phyloP scores from a whole-genome alignment of 768 basidiomycete genomes.

The Hypholoma sublateritium region DNA sequence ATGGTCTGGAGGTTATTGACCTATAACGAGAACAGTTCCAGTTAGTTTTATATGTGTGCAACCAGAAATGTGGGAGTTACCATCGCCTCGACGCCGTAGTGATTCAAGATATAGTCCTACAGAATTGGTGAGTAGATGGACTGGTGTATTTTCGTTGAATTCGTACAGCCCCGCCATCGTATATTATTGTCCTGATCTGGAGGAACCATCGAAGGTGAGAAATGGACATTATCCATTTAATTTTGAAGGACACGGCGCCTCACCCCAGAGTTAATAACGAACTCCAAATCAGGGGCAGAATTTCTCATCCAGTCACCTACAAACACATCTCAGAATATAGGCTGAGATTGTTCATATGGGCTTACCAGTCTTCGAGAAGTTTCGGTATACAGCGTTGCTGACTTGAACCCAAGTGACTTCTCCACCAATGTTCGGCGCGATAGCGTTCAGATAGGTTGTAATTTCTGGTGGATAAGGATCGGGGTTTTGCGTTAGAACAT shows the following conservation, averaged over 20 bases:
- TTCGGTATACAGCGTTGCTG: conserved; percentile 38
- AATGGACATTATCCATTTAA: neutral
- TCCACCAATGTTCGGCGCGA: conserved; percentile 38
- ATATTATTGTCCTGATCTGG: conserved; percentile 46
- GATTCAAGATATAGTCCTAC: conserved; percentile 56
- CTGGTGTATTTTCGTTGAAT: neutral
- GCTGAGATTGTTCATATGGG: neutral
- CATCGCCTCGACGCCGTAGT: conserved; percentile 57
- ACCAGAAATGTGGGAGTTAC: conserved; percentile 20
- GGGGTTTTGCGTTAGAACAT: conserved; percentile 39
- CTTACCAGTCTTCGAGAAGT: conserved; percentile 46
- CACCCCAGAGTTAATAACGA: conserved; percentile 56
- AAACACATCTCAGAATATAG: neutral
- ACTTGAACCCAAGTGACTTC: conserved; percentile 40
- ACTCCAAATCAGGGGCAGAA: conserved; percentile 47
- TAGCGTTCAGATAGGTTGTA: conserved; percentile 25
- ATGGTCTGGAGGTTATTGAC: conserved; percentile 42
- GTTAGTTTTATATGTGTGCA: neutral
- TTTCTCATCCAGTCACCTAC: conserved; percentile 60
- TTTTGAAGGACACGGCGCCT: neutral
- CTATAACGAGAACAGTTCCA: neutral
- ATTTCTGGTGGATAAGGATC: conserved; percentile 50
- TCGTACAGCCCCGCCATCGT: conserved; percentile 58
- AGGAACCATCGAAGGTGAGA: neutral
- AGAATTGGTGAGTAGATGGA: neutral